A percentile compares a stretch with the other conserved stretches of the same genome.
phyloP scores from a whole-genome alignment of 73 alveolate genomes.

The Tetrahymena thermophila region DNA sequence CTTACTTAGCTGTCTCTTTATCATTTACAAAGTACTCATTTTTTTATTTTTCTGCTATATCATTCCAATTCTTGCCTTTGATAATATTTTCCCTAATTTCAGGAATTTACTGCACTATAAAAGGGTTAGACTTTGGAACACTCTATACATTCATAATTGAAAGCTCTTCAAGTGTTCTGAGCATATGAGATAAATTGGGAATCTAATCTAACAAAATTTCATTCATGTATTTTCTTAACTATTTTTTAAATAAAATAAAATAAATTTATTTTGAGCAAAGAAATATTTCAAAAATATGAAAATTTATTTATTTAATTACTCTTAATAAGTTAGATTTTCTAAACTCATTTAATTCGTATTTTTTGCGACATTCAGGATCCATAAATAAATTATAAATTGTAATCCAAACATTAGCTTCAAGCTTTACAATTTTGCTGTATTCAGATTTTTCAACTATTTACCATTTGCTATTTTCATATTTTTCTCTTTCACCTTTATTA shows the following conservation, averaged over 20 bases:
- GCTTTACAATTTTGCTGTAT: conserved; percentile 67
- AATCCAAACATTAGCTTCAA: conserved; percentile 96
- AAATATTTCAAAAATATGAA: background rate
- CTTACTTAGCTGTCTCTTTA: conserved; percentile 43
- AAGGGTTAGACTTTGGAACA: conserved; percentile 44
- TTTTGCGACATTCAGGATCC: conserved; percentile 92
- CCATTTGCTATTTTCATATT: conserved; percentile 93
- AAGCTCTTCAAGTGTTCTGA: conserved; percentile 93
- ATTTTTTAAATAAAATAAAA: background rate
- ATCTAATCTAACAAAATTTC: conserved; percentile 95
- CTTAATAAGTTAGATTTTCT: conserved; percentile 89
- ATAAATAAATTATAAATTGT: conserved; percentile 94
- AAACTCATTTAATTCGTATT: conserved; percentile 95
- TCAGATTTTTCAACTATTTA: conserved; percentile 25
- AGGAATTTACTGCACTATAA: conserved; percentile 70
- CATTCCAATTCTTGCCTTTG: conserved; percentile 67
- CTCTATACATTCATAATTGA: conserved; percentile 55
- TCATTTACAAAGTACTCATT: conserved; percentile 45
- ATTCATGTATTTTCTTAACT: conserved; percentile 91
- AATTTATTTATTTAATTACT: background rate
- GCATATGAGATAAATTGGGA: conserved; percentile 90
- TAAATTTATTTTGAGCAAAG: background rate
- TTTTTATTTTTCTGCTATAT: conserved; percentile 62
- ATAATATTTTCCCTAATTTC: conserved; percentile 50
- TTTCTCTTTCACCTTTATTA: conserved; percentile 52